These are phyloP conservation scores for Podospora fimiseda DNA, from an alignment of 495 filamentous ascomycete species.

Conservation along the genomic window DNA sequence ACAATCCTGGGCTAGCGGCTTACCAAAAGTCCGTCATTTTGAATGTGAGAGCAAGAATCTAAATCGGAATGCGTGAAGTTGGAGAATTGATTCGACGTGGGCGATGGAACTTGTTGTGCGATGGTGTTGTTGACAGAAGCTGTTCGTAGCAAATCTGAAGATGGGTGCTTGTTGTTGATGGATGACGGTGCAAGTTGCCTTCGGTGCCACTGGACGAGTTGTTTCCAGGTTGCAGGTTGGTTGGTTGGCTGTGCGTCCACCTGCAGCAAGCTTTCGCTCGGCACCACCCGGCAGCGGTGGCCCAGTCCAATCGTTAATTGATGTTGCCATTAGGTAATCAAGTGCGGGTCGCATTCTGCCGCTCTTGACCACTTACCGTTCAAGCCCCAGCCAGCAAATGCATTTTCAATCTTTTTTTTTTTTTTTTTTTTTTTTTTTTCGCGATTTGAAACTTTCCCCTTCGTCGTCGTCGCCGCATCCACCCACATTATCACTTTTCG, in stretches of 20 bases:
- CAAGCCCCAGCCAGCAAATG: background rate
- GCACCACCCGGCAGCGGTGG: constrained; percentile 3
- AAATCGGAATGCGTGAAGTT: constrained; percentile 17
- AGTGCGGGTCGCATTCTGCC: constrained; percentile 14
- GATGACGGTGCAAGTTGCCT: constrained; percentile 26
- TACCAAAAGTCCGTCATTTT: constrained; percentile 41
- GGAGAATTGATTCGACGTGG: constrained; percentile 8
- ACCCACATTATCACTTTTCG: constrained; percentile 10
- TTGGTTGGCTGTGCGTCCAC: constrained; percentile 17
- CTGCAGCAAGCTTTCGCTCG: constrained; percentile 20
- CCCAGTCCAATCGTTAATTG: constrained; percentile 1
- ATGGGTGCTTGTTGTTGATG: constrained; percentile 15
- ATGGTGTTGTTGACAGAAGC: constrained; percentile 11
- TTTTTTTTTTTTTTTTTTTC: constrained; percentile 9
- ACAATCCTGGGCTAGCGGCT: constrained; percentile 22
- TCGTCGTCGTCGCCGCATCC: constrained; percentile 2
- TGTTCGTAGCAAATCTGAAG: constrained; percentile 5
- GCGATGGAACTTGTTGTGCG: constrained; percentile 13
- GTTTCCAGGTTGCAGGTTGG: constrained; percentile 38
- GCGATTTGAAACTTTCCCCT: background rate
- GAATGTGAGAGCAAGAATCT: constrained; percentile 27
- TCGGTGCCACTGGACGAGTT: constrained; percentile 28
- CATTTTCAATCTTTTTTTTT: constrained; percentile 1
- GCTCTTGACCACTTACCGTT: constrained; percentile 7
- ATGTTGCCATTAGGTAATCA: constrained; percentile 26